Evolutionary conservation across 169 alveolate genomes (phyloP).

Genomic region (Besnoitia besnoiti): DNA sequence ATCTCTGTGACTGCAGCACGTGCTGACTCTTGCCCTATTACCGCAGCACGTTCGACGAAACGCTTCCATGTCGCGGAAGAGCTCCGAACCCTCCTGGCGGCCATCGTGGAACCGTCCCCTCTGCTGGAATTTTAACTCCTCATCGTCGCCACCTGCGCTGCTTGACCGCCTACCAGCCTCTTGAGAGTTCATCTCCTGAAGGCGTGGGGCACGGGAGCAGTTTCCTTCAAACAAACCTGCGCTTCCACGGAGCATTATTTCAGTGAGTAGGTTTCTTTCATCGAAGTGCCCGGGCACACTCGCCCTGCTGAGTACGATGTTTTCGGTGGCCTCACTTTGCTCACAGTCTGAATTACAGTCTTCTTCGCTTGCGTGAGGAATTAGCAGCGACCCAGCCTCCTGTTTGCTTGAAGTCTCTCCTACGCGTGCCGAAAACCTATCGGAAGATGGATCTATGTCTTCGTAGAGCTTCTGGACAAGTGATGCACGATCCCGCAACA

Average conservation of each 20-base stretch:
- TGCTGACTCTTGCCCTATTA: background rate
- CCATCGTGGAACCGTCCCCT: background rate
- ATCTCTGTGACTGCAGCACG: constrained; percentile 1
- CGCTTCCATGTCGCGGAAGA: background rate
- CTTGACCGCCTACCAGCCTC: background rate
- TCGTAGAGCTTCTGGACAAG: background rate
- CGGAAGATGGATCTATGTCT: background rate
- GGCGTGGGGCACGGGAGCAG: background rate
- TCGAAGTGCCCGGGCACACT: background rate
- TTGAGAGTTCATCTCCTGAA: background rate
- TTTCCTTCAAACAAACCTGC: background rate
- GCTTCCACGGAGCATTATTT: background rate
- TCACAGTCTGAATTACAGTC: too few relatives aligned
- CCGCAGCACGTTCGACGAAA: background rate
- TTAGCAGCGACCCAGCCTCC: too few relatives aligned
- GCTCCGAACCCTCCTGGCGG: background rate
- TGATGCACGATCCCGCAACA: background rate
- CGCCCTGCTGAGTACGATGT: too few relatives aligned
- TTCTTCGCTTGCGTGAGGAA: too few relatives aligned
- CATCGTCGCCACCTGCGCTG: background rate
- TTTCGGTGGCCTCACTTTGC: too few relatives aligned
- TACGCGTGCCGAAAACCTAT: background rate
- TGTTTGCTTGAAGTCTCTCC: background rate
- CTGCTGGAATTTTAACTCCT: background rate
- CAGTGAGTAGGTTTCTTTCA: background rate